Percentiles rank a stretch among this genome's conserved stretches.
Conservation (phyloP, 2,329 filamentous ascomycete species). For the Stemphylium vesicarium region DNA sequence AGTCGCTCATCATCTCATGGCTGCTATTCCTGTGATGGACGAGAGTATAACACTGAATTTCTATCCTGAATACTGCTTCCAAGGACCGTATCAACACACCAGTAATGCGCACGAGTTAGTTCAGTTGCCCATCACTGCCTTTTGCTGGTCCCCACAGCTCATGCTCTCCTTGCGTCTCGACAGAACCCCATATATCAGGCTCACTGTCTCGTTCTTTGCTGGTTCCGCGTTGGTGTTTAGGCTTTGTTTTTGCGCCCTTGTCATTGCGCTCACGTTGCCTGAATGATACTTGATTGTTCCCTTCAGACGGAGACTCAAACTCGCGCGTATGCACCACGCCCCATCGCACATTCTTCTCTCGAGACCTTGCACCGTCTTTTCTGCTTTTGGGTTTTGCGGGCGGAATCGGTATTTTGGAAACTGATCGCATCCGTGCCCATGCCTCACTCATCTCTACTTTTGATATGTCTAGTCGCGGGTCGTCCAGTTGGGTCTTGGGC, state of each 20-base stretch:
- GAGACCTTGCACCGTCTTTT: conserved; percentile 1
- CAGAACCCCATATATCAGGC: neutral
- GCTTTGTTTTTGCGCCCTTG: neutral
- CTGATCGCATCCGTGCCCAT: conserved; percentile 20
- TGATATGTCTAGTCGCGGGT: conserved; percentile 1
- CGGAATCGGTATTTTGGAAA: neutral
- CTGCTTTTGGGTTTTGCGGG: neutral
- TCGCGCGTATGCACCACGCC: conserved; percentile 5
- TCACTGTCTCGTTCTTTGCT: neutral
- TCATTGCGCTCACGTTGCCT: neutral
- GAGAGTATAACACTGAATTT: too few species aligned
- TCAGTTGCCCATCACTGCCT: neutral
- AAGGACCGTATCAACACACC: neutral
- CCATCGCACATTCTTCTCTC: conserved; percentile 9
- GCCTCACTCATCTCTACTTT: conserved; percentile 21
- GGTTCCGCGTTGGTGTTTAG: neutral
- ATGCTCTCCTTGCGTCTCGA: neutral
- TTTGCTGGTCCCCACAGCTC: neutral
- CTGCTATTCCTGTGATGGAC: too few species aligned
- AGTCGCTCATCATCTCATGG: too few species aligned
- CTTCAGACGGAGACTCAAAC: neutral
- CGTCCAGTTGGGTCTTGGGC: neutral
- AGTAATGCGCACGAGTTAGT: neutral
- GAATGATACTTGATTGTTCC: neutral
- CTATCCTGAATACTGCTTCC: neutral